Base-by-base conservation (phyloP, 2,329 filamentous ascomycete genomes). In the Pseudogymnoascus sp. region DNA sequence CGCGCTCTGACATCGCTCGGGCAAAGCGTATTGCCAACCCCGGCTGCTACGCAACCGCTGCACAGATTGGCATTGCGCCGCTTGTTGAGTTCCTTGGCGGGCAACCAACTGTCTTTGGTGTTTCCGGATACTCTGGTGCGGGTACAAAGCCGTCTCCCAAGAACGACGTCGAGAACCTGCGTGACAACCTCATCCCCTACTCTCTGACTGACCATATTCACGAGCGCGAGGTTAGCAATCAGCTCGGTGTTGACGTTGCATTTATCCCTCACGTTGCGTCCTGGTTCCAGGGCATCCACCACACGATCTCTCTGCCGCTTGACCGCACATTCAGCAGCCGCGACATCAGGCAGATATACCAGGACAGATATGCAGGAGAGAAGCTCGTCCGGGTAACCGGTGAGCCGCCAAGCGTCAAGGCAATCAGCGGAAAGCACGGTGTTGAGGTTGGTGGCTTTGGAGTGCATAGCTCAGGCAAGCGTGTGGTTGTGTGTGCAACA, bases 241-340 rank as follows among this genome's bases (percentile, higher is more conserved):
- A 96, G 72, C 83, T 97, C 9, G 89, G 87, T 57, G 81, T 78
- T 12, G 77, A 83, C 16, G 86, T 96, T 9, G 89, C 87, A 5
- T 99, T 99, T 73, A 88, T 94, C 62, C 94, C 94, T 6, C 94
- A 97, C 74, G 92, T 96, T 22, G 90, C 92, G n/a, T 86, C 88
- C 12, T 97, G 92, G 93, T 97, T 97, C 83, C 88, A 95, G 72
- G 93, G 93, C 65, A 97, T 97, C 68, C 86, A 90, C 72, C 89
- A 92, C 75, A 93, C 92, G 38, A 92, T 97, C 74, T 92, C 86
- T 71, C 90, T 97, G 58, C 93, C 93, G 11, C 81, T 99, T 7
- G 88, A 88, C 71, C 83, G 93, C 75, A 82, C 85, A 64, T 95
- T 97, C 89, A 90, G 86, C 2, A 92, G 90, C 41, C 88, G 94